Evolutionary conservation across 1,284 basidiomycete species (phyloP).

Genomic region (Trichosporon asahii): DNA sequence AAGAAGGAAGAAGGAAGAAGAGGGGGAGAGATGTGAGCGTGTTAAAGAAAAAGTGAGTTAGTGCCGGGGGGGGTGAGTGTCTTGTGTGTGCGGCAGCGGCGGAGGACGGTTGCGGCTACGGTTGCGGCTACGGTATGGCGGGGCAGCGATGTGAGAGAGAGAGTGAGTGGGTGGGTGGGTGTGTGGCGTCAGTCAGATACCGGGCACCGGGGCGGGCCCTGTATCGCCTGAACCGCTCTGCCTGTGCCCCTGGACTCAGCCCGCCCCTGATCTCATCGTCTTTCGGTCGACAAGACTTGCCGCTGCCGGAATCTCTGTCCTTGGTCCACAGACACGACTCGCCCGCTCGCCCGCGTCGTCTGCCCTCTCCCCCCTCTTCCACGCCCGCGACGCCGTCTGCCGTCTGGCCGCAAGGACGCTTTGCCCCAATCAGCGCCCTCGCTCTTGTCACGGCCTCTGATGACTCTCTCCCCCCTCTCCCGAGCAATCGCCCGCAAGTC

Average conservation of each 20-base stretch:
- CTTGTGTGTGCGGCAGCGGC: background rate
- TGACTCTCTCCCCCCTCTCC: too few species aligned
- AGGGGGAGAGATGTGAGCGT: background rate
- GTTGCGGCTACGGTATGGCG: conserved; percentile 1
- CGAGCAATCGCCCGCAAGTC: background rate
- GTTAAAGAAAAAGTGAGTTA: conserved; percentile 2
- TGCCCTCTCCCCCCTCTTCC: background rate
- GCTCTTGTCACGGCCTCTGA: background rate
- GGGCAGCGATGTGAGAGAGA: too few species aligned
- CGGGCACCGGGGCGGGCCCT: background rate
- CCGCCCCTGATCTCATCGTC: background rate
- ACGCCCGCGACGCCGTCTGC: too few species aligned
- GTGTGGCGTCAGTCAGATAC: conserved; percentile 1
- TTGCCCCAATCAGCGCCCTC: conserved; percentile 1
- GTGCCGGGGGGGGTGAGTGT: background rate
- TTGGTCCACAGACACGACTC: background rate
- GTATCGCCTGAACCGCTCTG: too few species aligned
- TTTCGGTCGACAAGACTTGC: conserved; percentile 6
- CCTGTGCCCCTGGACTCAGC: too few species aligned
- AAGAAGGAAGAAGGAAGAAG: background rate
- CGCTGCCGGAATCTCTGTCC: conserved; percentile 8
- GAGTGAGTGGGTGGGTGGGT: background rate
- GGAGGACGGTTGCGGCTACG: background rate
- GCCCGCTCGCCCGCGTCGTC: background rate
- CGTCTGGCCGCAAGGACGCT: too few species aligned